A percentile compares a stretch with the other conserved stretches of the same genome.
Conservation (phyloP, 2,329 filamentous ascomycete species). For the Calonectria henricotiae region DNA sequence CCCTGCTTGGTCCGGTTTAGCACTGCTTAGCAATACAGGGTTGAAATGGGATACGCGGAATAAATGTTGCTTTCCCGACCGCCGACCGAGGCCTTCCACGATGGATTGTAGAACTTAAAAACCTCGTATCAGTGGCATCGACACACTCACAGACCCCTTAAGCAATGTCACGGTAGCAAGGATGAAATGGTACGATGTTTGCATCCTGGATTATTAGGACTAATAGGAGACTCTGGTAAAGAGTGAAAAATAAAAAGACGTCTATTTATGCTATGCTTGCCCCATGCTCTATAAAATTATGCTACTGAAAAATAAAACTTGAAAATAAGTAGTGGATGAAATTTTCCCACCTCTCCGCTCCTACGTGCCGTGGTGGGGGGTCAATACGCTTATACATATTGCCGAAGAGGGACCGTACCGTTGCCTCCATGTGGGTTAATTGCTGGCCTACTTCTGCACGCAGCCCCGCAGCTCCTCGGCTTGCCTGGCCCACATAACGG, state of each 20-base stretch:
- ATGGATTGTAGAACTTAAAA: slow-evolving; percentile 15
- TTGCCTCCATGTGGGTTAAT: neutral
- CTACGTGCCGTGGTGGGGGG: neutral
- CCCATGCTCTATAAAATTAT: slow-evolving; percentile 24
- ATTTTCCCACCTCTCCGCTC: neutral
- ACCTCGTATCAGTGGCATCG: slow-evolving; percentile 22
- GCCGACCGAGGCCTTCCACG: slow-evolving; percentile 3
- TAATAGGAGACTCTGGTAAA: neutral
- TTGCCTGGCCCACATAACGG: slow-evolving; percentile 28
- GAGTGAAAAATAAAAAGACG: neutral
- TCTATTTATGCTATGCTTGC: slow-evolving; percentile 14
- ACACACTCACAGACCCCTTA: slow-evolving; percentile 8
- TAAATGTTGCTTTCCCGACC: slow-evolving; percentile 18
- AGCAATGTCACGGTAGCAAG: slow-evolving; percentile 3
- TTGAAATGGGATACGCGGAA: slow-evolving; percentile 23
- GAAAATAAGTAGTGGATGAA: slow-evolving; percentile 20
- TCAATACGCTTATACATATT: slow-evolving; percentile 2
- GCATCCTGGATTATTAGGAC: neutral
- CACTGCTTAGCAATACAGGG: neutral
- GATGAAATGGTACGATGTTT: neutral
- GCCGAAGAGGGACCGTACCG: slow-evolving; percentile 3
- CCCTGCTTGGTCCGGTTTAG: neutral
- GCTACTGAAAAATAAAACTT: slow-evolving; percentile 5
- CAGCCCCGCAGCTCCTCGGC: slow-evolving; percentile 22
- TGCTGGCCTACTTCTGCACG: neutral